phyloP scores from a whole-genome alignment of 805 yeast species.

The Wickerhamomyces chaumierensis region DNA sequence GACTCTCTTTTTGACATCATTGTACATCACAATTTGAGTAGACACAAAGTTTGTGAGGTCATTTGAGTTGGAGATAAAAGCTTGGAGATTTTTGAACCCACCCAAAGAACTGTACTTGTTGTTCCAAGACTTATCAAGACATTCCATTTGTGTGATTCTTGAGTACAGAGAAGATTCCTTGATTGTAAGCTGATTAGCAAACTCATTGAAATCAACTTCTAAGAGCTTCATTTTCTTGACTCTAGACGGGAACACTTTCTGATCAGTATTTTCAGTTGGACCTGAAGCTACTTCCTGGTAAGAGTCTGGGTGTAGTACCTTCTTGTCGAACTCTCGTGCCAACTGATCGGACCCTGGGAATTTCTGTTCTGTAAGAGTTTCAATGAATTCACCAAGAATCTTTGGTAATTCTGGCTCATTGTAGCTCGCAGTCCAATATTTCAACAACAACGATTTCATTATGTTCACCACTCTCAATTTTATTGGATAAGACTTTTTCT shows the following conservation, averaged over 20 bases:
- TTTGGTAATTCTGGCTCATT: slow-evolving; percentile 31
- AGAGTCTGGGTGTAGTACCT: slow-evolving; percentile 12
- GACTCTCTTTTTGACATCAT: slow-evolving; percentile 58
- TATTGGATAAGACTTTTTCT: slow-evolving; percentile 56
- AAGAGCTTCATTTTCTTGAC: slow-evolving; percentile 35
- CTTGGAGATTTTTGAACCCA: slow-evolving; percentile 42
- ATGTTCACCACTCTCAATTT: slow-evolving; percentile 54
- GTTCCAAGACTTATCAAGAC: slow-evolving; percentile 71
- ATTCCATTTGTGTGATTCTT: slow-evolving; percentile 60
- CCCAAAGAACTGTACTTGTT: slow-evolving; percentile 47
- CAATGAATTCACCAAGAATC: slow-evolving; percentile 27
- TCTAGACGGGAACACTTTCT: slow-evolving; percentile 8
- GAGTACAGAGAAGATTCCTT: slow-evolving; percentile 60
- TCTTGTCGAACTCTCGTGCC: slow-evolving; percentile 24
- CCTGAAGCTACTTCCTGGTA: background rate
- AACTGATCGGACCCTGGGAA: slow-evolving; percentile 33
- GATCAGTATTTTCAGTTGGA: slow-evolving; percentile 1
- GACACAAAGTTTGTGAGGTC: slow-evolving; percentile 75
- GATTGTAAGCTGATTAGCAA: slow-evolving; percentile 81
- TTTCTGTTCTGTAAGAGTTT: slow-evolving; percentile 26
- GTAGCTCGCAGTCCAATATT: slow-evolving; percentile 60
- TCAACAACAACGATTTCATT: slow-evolving; percentile 54
- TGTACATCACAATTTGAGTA: slow-evolving; percentile 54
- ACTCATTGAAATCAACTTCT: slow-evolving; percentile 62
- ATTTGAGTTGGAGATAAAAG: slow-evolving; percentile 66